phyloP scores from a whole-genome alignment of 2,329 filamentous ascomycete genomes.

The Mollisiaceae sp. region DNA sequence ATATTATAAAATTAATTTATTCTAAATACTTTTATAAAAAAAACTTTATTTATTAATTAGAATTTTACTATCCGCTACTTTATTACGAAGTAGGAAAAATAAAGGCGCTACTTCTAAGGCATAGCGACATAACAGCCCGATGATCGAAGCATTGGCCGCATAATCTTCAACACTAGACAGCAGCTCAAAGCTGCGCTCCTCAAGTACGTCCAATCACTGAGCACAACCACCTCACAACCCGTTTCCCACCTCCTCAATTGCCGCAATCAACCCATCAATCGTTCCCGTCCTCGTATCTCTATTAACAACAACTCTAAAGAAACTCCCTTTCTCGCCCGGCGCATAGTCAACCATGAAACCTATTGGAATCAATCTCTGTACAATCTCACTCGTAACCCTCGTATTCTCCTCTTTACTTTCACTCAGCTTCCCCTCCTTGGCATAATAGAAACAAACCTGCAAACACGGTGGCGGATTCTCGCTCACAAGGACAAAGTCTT shows the following conservation, averaged over 20 bases:
- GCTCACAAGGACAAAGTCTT: conserved; percentile 73
- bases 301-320: conserved; percentile 74
- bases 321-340: conserved; percentile 61
- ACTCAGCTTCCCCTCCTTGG: conserved; percentile 58
- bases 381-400: conserved; percentile 59
- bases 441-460: conserved; percentile 94
- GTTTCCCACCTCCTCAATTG: conserved; percentile 51
- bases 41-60: too few species aligned
- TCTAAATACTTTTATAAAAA: too few species aligned
- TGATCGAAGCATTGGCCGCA: too few species aligned
- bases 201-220: neutral
- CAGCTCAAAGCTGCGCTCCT: too few species aligned
- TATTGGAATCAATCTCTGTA: conserved; percentile 56
- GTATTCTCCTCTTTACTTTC: conserved; percentile 53
- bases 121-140: too few species aligned
- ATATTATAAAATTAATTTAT: too few species aligned
- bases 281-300: conserved; percentile 63
- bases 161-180: too few species aligned
- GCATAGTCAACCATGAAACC: conserved; percentile 71
- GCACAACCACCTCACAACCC: neutral
- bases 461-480: conserved; percentile 82
- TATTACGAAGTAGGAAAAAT: too few species aligned
- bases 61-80: too few species aligned
- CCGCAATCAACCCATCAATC: conserved; percentile 64
- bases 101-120: too few species aligned